Evolutionary conservation across 768 basidiomycete genomes (phyloP), one percentile per base, ranked within the genome.

Genomic region (Lactifluus subvellereus): DNA sequence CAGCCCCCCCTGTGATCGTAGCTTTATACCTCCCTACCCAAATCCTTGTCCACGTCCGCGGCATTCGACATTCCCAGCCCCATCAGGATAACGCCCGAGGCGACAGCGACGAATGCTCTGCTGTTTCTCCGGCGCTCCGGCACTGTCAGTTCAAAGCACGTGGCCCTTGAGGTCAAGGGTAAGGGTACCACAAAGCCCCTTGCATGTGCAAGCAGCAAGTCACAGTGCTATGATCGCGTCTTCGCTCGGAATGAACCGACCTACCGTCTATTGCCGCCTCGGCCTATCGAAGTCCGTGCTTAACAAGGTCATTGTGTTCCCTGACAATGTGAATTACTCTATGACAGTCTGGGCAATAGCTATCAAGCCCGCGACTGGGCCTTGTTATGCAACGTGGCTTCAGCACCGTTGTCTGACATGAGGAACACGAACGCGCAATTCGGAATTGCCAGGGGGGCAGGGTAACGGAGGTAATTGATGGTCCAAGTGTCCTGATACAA

Each of bases 351-450:
- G 37, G 52, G 43, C 14, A 33, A 53, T 14, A 22, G 47, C 42
- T 35, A 38, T 38, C 35, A 53, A 40, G 27, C 14, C 14, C 37
- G 56, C 37, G 51, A 51, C 33, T 14, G 45, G 13, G 27, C 14
- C 22, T 30, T 35, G 18, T 40, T 32, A 38, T 50, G 30, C 51
- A 51, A 62, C 38, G 37, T 58, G 56, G 61, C 61, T 22, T 48
- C 38, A 33, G 51, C 52, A 40, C 30, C 16, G n/a, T 11, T 47
- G 20, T 35, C 37, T 32, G 18, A 38, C 42, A 30, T 47, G 18
- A 53, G 47, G 43, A 51, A 57, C 13, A 37, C 22, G 35, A n/a
- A 20, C 2, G 20, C 14, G 2, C 42, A 1, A 16, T 52, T 42
- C 35, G 30, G 51, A 48, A 4, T 30, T 5, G 33, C 35, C 14